These are phyloP conservation scores for Dipodascus albidus DNA, from an alignment of 805 yeast genomes.

Conservation along the genomic window DNA sequence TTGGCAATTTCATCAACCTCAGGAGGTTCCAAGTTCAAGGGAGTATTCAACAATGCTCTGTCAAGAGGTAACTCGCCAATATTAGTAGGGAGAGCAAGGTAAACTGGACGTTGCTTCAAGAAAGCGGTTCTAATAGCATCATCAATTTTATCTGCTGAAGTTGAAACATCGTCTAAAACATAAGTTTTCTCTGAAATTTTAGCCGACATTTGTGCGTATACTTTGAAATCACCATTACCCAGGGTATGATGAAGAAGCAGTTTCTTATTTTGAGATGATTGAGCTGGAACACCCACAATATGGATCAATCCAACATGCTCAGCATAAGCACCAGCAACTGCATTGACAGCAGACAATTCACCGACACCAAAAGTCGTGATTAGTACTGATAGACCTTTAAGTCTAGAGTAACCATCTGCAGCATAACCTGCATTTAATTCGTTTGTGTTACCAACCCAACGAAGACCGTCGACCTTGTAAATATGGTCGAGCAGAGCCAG, in stretches of 20 bases:
- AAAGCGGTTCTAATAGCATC: slow-evolving; percentile 62
- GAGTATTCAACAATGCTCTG: slow-evolving; percentile 43
- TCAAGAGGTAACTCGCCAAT: slow-evolving; percentile 55
- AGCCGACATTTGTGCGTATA: slow-evolving; percentile 68
- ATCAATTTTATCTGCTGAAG: slow-evolving; percentile 66
- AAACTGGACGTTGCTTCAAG: slow-evolving; percentile 67
- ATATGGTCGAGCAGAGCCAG: slow-evolving; percentile 53
- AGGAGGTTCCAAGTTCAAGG: slow-evolving; percentile 53
- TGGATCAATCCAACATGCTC: slow-evolving; percentile 82
- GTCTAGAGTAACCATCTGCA: slow-evolving; percentile 80
- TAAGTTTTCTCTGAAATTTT: slow-evolving; percentile 58
- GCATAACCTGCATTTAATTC: slow-evolving; percentile 84
- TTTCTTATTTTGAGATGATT: slow-evolving; percentile 59
- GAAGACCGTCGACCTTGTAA: slow-evolving; percentile 43
- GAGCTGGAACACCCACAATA: slow-evolving; percentile 78
- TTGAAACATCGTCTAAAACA: slow-evolving; percentile 46
- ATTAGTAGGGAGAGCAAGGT: slow-evolving; percentile 75
- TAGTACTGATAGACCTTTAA: slow-evolving; percentile 63
- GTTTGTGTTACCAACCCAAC: slow-evolving; percentile 89
- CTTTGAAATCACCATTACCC: slow-evolving; percentile 74
- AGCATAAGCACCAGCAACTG: slow-evolving; percentile 80
- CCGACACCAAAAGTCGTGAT: slow-evolving; percentile 90
- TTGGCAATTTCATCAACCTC: slow-evolving; percentile 41
- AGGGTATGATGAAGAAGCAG: slow-evolving; percentile 71
- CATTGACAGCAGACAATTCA: slow-evolving; percentile 73